Evolutionary conservation across 192 early-diverging fungal genomes (phyloP).

Genomic region (Phlyctochytrium arcticum): DNA sequence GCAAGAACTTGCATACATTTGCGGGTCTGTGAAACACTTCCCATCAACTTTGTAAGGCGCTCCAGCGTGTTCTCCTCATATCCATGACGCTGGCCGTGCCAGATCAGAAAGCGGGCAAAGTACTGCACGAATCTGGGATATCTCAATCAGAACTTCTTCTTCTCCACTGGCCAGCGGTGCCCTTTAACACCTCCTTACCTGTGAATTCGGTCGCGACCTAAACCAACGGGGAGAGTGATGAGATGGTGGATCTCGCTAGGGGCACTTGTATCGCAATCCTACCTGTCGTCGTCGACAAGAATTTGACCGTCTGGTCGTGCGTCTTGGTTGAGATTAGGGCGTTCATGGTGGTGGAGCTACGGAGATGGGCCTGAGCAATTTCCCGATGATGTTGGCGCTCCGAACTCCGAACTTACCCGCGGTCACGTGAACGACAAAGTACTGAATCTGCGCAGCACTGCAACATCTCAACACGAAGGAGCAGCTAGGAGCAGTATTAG

Average conservation of each 20-base stretch:
- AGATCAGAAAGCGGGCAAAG: conserved; percentile 75
- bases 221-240: no score
- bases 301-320: conserved; percentile 37
- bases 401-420: no score
- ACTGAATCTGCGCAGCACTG: no score
- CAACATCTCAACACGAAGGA: no score
- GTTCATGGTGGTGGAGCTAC: not conserved
- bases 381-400: no score
- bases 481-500: no score
- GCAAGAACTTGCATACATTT: conserved; percentile 50
- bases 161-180: not conserved
- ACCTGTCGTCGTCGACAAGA: conserved; percentile 35
- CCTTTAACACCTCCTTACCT: conserved; percentile 3
- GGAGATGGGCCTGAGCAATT: no score
- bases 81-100: conserved; percentile 42
- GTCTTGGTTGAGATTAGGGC: not conserved
- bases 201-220: conserved; percentile 44
- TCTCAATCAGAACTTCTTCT: not conserved
- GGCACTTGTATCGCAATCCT: conserved; percentile 1
- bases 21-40: conserved; percentile 50
- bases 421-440: no score
- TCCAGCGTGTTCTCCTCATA: conserved; percentile 52
- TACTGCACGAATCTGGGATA: conserved; percentile 80
- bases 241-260: no score
- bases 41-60: conserved; percentile 60